Percentiles rank a stretch among this genome's conserved stretches.
These are phyloP conservation scores for Pythium folliculosum DNA, from an alignment of 352 stramenopile species.

Conservation along the genomic window DNA sequence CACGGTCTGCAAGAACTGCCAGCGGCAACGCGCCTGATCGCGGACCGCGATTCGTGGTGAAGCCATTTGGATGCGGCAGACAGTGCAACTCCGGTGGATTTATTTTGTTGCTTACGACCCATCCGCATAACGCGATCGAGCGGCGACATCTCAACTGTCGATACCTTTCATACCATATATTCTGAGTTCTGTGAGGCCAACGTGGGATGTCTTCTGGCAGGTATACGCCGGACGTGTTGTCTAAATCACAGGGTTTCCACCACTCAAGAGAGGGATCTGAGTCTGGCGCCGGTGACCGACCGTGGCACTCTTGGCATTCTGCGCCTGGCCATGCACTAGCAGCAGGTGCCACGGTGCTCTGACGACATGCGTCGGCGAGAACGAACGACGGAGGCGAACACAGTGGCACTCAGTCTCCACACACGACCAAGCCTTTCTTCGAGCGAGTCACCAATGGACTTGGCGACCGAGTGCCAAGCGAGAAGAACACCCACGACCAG, in stretches of 20 bases:
- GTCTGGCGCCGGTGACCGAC: conserved; percentile 3
- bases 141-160: conserved; percentile 3
- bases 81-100: conserved; percentile 1
- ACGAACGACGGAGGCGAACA: not conserved
- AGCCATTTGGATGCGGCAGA: conserved; percentile 11
- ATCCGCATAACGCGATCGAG: conserved; percentile 13
- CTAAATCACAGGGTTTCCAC: not conserved
- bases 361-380: conserved; percentile 5
- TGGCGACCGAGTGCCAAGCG: no score
- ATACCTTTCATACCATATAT: not conserved
- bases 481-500: no score
- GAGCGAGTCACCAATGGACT: no score
- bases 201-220: not conserved
- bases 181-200: no score
- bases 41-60: not conserved
- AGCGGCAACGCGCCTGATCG: no score
- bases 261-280: not conserved
- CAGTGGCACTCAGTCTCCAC: not conserved
- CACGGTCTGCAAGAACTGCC: no score
- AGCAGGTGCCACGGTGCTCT: conserved; percentile 8
- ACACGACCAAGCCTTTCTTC: not conserved
- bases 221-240: not conserved
- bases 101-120: conserved; percentile 9
- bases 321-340: conserved; percentile 8
- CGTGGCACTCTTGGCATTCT: not conserved